These are phyloP conservation scores for Ceriops decandra DNA, from an alignment of 345 rosid species.

Conservation along the genomic window DNA sequence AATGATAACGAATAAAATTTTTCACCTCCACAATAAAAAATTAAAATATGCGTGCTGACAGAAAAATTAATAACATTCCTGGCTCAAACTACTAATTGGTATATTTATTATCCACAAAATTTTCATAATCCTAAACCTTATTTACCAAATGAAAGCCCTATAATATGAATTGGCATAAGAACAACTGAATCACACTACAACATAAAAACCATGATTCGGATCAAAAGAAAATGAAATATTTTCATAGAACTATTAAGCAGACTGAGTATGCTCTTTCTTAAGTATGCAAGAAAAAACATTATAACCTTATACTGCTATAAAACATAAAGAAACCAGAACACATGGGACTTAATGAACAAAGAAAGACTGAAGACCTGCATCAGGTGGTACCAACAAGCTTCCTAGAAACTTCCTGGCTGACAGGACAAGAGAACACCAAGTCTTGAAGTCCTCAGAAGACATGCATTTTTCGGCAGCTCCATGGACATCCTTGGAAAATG, in stretches of 20 bases:
- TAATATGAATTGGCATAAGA: neutral
- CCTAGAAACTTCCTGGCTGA: constrained; percentile 78
- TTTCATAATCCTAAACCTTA: too few species aligned
- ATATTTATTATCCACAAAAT: neutral
- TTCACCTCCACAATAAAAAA: neutral
- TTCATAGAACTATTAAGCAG: too few species aligned
- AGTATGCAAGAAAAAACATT: too few species aligned
- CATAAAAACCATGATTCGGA: too few species aligned
- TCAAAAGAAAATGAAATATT: too few species aligned
- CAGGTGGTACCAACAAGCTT: constrained; percentile 59
- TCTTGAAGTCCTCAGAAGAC: constrained; percentile 76
- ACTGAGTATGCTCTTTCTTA: too few species aligned
- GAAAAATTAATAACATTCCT: too few species aligned
- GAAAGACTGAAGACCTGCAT: constrained; percentile 47
- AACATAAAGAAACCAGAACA: neutral
- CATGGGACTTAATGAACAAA: constrained; percentile 4
- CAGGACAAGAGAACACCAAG: constrained; percentile 64
- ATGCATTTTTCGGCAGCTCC: constrained; percentile 42
- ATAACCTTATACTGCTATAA: neutral
- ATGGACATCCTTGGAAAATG: constrained; percentile 45
- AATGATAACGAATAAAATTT: too few species aligned
- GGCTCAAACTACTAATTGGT: neutral
- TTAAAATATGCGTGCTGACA: neutral
- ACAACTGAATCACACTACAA: neutral
- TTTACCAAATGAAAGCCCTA: neutral